Evolutionary conservation across 345 rosid genomes (phyloP), one percentile per base, ranked within the genome.

Genomic region (Lumnitzera littorea): DNA sequence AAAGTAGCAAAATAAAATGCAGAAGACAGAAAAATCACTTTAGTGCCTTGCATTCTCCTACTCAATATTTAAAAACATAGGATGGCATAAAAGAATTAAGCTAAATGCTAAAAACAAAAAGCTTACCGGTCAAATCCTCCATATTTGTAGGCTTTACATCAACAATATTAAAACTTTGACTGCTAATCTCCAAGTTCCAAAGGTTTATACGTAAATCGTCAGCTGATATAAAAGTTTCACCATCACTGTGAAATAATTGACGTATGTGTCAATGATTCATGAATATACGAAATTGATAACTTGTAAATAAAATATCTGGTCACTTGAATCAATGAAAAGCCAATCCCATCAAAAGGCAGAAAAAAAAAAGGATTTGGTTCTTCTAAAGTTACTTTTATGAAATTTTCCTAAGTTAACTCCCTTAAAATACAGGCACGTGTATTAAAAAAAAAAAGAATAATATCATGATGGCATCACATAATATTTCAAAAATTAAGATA

Each of bases 141-240:
- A 94, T 94, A 70, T 91, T 94, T 59, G 91, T 76, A 62, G 99
- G 99, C 80, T 94, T 94, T 62, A 95, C 97, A 84, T 92, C 97
- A 68, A 86, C 91, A 70, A 90, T 90, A 68, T 94, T 94, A 68
- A 94, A 91, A 81, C 97, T 94, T 68, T 94, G 97, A 60, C 71
- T 86, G 84, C 89, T 86, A 67, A 94, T 83, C 71, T 94, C 99
- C 86, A 94, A 70, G 83, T 91, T 94, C 99, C 99, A 94, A 60
- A 94, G 90, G 78, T 94, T 94, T 69, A 94, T 84, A 62, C 99
- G 88, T 65, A 94, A 82, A 76, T 94, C 99, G 51, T 94, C 99
- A 55, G 99, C 95, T 5, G 99, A 94, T 63, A 94, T 84, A 75
- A 94, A 94, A 9, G 99, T 94, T 73, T 88, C 99, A 8, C 92